Evolutionary conservation across 768 basidiomycete species (phyloP), one percentile per base, ranked within the genome.

Genomic region (Panellus pusillus): DNA sequence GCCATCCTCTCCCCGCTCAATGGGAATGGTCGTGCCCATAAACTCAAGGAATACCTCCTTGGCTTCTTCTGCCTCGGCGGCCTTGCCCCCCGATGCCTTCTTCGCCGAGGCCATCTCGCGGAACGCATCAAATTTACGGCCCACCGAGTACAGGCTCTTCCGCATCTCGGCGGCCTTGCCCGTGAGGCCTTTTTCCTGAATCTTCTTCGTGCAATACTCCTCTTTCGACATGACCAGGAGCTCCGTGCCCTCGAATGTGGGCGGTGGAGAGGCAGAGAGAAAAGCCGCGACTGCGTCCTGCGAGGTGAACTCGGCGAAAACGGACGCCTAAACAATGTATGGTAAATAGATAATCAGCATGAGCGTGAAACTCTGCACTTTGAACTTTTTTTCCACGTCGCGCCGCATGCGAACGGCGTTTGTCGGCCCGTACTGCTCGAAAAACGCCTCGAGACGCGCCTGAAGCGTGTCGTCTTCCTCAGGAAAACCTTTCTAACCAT

Each of bases 191-290:
- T 97, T 94, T 72, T 96, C 91, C 68, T 91, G 87, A 70, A 94
- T 89, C 73, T 97, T 98, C 93, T 94, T 94, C 60, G 92, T 84
- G 63, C 93, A 93, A 68, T 97, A 97, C 8, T 77, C 89, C 59
- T 85, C 86, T 89, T 98, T 98, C 60, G 88, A 79, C 94, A 96
- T 96, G 68, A 80, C 83, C 43, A 89, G 66, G 31, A 98, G 76
- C 59, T 91, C 87, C 14, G 79, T 72, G 27, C 81, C 92, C 11
- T 92, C 79, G 76, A 83, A 98, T 15, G 82, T 73, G 0, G 92
- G 92, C 68, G 93, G 90, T 0, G 88, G 86, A 38, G 92, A 89
- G 1, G 86, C 84, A 13, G 79, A 84, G 47, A 98, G 73, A 75
- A 98, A 96, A 13, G 77, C 77, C 18, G 87, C 80, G 29, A 86